phyloP scores from a whole-genome alignment of 2,329 filamentous ascomycete genomes.

The Ampelomyces quisqualis region DNA sequence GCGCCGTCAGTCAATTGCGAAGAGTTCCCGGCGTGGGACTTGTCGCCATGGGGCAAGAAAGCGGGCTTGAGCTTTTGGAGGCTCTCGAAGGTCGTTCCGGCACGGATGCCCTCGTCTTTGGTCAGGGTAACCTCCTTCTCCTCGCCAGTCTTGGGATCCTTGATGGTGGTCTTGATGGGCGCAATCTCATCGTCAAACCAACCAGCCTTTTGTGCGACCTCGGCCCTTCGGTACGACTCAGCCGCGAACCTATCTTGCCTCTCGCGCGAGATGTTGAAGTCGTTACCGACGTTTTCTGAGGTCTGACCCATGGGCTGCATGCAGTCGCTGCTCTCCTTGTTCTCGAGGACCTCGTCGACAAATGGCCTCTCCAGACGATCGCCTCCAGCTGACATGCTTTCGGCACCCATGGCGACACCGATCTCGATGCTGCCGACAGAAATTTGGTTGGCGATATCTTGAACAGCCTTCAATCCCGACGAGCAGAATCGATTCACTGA shows the following conservation, averaged over 20 bases:
- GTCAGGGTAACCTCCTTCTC: conserved; percentile 75
- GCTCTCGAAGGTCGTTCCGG: conserved; percentile 81
- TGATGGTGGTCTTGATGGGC: conserved; percentile 78
- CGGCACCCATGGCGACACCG: conserved; percentile 83
- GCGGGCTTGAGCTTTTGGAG: conserved; percentile 84
- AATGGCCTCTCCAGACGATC: conserved; percentile 72
- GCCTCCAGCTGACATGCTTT: conserved; percentile 78
- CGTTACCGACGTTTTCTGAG: conserved; percentile 88
- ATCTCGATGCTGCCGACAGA: conserved; percentile 76
- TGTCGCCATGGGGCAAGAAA: conserved; percentile 85
- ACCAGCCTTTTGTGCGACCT: conserved; percentile 85
- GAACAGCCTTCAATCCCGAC: conserved; percentile 90
- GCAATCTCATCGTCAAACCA: conserved; percentile 94
- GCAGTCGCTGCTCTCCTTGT: conserved; percentile 80
- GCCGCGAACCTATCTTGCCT: conserved; percentile 82
- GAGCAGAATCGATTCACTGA: conserved; percentile 96
- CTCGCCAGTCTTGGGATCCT: conserved; percentile 80
- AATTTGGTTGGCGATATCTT: conserved; percentile 92
- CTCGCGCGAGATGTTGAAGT: conserved; percentile 82
- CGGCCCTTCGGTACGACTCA: conserved; percentile 83
- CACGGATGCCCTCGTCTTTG: conserved; percentile 86
- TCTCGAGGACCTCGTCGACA: conserved; percentile 70
- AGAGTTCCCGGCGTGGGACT: conserved; percentile 88
- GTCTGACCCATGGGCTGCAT: conserved; percentile 98
- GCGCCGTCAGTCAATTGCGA: conserved; percentile 94